Percentiles rank a stretch among this genome's conserved stretches.
Conservation (phyloP, 1,284 basidiomycete species). For the Irpex sp. region DNA sequence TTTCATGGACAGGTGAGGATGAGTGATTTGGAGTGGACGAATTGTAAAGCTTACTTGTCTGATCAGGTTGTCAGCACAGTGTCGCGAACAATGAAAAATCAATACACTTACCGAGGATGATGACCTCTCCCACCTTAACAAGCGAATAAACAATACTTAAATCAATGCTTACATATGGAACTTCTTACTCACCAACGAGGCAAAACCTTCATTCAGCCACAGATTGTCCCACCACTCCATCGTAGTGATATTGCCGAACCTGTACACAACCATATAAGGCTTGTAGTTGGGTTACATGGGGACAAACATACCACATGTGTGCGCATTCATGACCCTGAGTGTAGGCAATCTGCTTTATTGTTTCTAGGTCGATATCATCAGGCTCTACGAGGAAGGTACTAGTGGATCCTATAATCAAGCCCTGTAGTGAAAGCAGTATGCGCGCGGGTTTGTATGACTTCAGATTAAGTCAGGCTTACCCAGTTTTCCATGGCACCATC, state of each 20-base stretch:
- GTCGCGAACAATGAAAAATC: neutral
- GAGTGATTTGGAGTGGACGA: slow-evolving; percentile 6
- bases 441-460: neutral
- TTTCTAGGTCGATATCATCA: slow-evolving; percentile 68
- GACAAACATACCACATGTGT: slow-evolving; percentile 69
- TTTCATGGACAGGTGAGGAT: slow-evolving; percentile 22
- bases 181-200: slow-evolving; percentile 57
- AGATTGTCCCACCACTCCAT: slow-evolving; percentile 95
- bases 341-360: slow-evolving; percentile 77
- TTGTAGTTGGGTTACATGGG: too few relatives aligned
- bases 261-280: slow-evolving; percentile 14
- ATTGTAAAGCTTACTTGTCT: neutral
- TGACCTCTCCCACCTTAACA: slow-evolving; percentile 83
- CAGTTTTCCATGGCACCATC: slow-evolving; percentile 97
- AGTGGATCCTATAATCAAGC: slow-evolving; percentile 89
- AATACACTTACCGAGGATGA: slow-evolving; percentile 67
- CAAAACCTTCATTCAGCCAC: slow-evolving; percentile 87
- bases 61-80: neutral
- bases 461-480: slow-evolving; percentile 30
- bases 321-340: slow-evolving; percentile 85
- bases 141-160: slow-evolving; percentile 3
- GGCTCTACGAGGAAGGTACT: slow-evolving; percentile 82
- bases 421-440: slow-evolving; percentile 33
- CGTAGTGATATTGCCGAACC: slow-evolving; percentile 90
- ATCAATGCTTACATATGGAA: neutral